Base-by-base conservation (phyloP, 2,329 filamentous ascomycete species). In the Teratosphaeria gauchensis region DNA sequence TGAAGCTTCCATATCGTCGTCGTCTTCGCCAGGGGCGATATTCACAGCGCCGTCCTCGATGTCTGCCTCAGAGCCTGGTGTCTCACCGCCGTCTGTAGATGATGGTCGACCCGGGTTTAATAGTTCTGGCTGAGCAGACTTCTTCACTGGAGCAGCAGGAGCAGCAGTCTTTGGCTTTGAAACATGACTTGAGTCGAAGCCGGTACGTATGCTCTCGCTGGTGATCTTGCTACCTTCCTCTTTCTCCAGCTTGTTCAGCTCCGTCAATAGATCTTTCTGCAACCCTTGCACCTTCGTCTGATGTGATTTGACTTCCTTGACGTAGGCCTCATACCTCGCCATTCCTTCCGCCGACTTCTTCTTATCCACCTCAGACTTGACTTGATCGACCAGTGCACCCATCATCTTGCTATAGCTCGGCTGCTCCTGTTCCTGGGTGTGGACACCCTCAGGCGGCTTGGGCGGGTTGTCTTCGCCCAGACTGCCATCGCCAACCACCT, bases 391-490 rank as follows among this genome's bases (percentile, higher is more conserved):
- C 67, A 99, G 75, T n/a, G 87, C 85, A n/a, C 89, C 89, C 88
- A 99, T 92, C 94, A 99, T 99, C 78, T 95, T 90, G 46, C 90
- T 94, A 71, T 96, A 99, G 14, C 86, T 88, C 0, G 89, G 90
- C 66, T 89, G 84, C 69, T 86, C 85, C 57, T 56, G 28, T 72
- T 88, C 83, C 57, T 90, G 81, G 51, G 82, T 80, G 70, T 95
- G 87, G 31, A 96, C 87, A 53, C 89, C 91, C 64, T 86, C 86
- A 1, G 92, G 92, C 28, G 88, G 80, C 8, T 88, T 86, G 3
- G 90, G 89, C 62, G 84, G 84, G 70, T 90, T 84, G 68, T 95
- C 89, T 59, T 87, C 83, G 53, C 85, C 81, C 63, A 87, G 83
- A 58, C 85, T 81, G 19, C 83, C 83, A 8, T 87, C 86, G 38